phyloP scores from a whole-genome alignment of 2,329 filamentous ascomycete species.

The Pseudogymnoascus sp. region DNA sequence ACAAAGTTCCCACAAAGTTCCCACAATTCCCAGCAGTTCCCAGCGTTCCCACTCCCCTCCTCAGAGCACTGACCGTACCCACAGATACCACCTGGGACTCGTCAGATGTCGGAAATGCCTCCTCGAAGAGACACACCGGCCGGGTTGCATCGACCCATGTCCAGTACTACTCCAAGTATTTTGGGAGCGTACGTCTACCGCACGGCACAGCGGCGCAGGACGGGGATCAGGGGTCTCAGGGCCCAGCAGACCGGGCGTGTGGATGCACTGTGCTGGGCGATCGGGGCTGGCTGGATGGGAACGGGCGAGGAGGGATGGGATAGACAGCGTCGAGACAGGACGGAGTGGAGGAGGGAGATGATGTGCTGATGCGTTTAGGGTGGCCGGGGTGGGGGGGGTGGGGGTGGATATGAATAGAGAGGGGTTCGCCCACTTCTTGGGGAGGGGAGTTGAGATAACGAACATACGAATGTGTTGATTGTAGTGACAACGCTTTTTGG shows the following conservation, averaged over 20 bases:
- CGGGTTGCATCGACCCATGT: not conserved
- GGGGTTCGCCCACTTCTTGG: not conserved
- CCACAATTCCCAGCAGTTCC: not conserved
- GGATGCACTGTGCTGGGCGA: not conserved
- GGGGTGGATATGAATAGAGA: conserved; percentile 4
- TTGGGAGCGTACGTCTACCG: not conserved
- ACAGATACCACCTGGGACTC: not conserved
- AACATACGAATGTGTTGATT: not conserved
- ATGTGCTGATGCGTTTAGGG: not conserved
- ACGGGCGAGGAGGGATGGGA: not conserved
- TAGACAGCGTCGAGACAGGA: not conserved
- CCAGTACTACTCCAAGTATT: not conserved
- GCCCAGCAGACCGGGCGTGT: not conserved
- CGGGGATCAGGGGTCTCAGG: conserved; percentile 1
- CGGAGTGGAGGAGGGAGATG: not conserved
- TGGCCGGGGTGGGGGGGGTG: not conserved
- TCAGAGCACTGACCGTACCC: not conserved
- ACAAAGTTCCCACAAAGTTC: not conserved
- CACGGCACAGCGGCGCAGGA: not conserved
- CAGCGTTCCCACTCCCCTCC: not conserved
- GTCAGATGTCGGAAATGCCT: not conserved
- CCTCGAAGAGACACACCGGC: not conserved
- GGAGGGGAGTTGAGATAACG: not conserved
- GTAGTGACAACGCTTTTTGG: not conserved
- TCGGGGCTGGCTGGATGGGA: not conserved